These are phyloP conservation scores for Cyberlindnera mycetangii DNA, from an alignment of 805 yeast species.

Conservation along the genomic window DNA sequence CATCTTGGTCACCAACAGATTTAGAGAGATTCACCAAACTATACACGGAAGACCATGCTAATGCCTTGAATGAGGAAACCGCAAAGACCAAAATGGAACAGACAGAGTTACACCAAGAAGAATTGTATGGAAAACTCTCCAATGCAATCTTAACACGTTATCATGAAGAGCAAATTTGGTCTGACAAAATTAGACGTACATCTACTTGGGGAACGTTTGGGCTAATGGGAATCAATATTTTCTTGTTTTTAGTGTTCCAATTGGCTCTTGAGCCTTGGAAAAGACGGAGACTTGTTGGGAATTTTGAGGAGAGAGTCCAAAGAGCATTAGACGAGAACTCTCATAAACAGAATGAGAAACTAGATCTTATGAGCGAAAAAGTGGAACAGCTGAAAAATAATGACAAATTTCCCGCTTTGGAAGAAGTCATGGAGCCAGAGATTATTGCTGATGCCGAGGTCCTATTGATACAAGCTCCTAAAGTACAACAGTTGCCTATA, in stretches of 20 bases:
- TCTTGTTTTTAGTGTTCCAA: slow-evolving; percentile 78
- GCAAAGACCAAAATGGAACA: slow-evolving; percentile 46
- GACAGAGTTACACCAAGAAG: slow-evolving; percentile 64
- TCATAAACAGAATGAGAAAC: slow-evolving; percentile 27
- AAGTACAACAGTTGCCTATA: slow-evolving; percentile 15
- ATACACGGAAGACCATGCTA: slow-evolving; percentile 75
- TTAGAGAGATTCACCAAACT: slow-evolving; percentile 79
- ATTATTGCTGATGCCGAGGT: slow-evolving; percentile 18
- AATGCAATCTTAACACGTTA: slow-evolving; percentile 82
- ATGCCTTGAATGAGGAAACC: slow-evolving; percentile 56
- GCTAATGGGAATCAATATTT: slow-evolving; percentile 81
- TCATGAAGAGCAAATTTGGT: slow-evolving; percentile 97
- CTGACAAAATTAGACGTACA: slow-evolving; percentile 90
- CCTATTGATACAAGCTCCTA: slow-evolving; percentile 17
- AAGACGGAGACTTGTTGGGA: slow-evolving; percentile 70
- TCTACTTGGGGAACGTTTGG: slow-evolving; percentile 97
- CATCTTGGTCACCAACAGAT: slow-evolving; percentile 75
- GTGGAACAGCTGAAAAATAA: slow-evolving; percentile 24
- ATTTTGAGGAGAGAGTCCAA: slow-evolving; percentile 80
- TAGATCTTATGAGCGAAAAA: slow-evolving; percentile 28
- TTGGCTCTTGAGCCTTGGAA: slow-evolving; percentile 94
- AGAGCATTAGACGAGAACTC: slow-evolving; percentile 42
- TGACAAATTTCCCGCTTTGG: slow-evolving; percentile 19
- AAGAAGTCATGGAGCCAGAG: slow-evolving; percentile 20
- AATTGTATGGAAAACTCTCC: slow-evolving; percentile 63